phyloP scores from a whole-genome alignment of 306 rosid species.

The Cotoneaster glaucophyllus region DNA sequence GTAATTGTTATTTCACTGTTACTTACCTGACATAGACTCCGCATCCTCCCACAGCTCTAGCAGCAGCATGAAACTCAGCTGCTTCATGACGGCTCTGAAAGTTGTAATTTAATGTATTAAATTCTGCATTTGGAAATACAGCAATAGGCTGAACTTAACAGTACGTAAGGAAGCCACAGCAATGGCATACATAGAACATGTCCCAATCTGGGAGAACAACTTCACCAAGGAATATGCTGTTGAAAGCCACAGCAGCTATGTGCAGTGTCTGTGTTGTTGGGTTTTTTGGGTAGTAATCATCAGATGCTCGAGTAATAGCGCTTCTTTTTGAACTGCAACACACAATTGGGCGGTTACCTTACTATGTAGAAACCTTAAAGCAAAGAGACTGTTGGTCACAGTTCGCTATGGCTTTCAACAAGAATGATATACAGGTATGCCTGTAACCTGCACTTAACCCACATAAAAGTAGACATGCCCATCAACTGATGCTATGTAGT shows the following conservation, averaged over 20 bases:
- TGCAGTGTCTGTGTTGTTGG: conserved; percentile 36
- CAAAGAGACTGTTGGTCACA: not conserved
- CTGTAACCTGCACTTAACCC: too few relatives aligned
- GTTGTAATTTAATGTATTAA: not conserved
- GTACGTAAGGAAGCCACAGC: not conserved
- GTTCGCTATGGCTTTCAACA: not conserved
- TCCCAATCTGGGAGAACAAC: conserved; percentile 48
- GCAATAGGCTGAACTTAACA: not conserved
- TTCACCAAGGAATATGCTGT: conserved; percentile 44
- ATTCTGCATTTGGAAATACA: not conserved
- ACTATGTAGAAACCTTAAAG: not conserved
- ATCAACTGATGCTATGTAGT: not conserved
- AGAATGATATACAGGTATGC: not conserved
- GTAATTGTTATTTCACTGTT: not conserved
- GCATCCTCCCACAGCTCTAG: conserved; percentile 42
- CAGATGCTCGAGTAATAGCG: conserved; percentile 38
- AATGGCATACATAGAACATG: conserved; percentile 39
- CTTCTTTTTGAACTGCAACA: conserved; percentile 28
- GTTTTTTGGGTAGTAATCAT: conserved; percentile 37
- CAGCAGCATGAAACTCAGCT: conserved; percentile 40
- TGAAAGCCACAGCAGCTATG: conserved; percentile 39
- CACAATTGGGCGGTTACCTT: not conserved
- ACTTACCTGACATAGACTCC: conserved; percentile 39
- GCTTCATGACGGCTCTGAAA: conserved; percentile 27
- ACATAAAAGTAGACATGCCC: not conserved